Evolutionary conservation across 495 filamentous ascomycete species (phyloP).

Genomic region (Pyronema omphalodes): DNA sequence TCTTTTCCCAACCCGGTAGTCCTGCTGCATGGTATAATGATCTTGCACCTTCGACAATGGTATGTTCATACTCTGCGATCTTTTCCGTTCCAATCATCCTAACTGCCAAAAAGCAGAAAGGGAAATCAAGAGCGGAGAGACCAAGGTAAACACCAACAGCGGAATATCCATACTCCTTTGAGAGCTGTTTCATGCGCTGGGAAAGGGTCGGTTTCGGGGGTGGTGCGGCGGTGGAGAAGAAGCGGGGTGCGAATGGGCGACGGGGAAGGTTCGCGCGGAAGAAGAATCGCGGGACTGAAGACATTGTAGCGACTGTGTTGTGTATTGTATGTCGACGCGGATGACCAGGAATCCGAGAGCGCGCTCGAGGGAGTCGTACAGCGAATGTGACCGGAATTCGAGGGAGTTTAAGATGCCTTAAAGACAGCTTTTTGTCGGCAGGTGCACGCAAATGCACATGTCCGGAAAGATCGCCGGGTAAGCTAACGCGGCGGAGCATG

Average conservation of each 20-base stretch:
- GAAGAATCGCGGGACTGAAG: conserved; percentile 4
- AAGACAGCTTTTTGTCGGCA: too few relatives aligned
- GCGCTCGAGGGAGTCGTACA: too few relatives aligned
- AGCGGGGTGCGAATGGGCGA: background rate
- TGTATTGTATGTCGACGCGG: background rate
- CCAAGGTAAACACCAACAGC: conserved; percentile 78
- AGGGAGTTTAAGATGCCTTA: too few relatives aligned
- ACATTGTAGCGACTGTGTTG: background rate
- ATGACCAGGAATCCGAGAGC: too few relatives aligned
- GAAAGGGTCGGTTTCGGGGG: conserved; percentile 34
- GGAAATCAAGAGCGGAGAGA: conserved; percentile 76
- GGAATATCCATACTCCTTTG: conserved; percentile 84
- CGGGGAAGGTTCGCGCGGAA: conserved; percentile 1
- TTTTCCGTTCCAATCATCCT: conserved; percentile 62
- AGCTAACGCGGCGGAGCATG: background rate
- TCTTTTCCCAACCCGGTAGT: conserved; percentile 25
- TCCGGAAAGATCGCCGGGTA: background rate
- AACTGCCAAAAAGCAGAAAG: conserved; percentile 83
- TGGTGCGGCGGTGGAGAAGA: conserved; percentile 1
- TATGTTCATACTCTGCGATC: conserved; percentile 43
- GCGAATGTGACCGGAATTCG: too few relatives aligned
- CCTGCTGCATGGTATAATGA: conserved; percentile 4
- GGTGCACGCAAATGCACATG: too few relatives aligned
- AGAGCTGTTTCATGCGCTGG: conserved; percentile 58
- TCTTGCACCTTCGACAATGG: conserved; percentile 19